Percentiles rank a stretch among this genome's conserved stretches.
Evolutionary conservation across 495 filamentous ascomycete genomes (phyloP).

Genomic region (Penicillium atrosanguineum): DNA sequence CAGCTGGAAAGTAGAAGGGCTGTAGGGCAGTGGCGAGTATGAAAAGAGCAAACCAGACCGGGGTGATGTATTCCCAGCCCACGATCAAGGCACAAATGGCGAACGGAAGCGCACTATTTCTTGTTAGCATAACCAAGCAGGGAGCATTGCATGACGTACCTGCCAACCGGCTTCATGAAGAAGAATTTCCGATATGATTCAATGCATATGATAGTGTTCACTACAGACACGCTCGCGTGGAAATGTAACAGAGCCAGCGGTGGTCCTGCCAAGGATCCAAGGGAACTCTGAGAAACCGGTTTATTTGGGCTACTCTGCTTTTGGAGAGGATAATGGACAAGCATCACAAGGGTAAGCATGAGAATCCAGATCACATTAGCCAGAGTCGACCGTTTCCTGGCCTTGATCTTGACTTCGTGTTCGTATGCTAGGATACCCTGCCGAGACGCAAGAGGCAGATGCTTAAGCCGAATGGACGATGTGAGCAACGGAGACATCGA

Average conservation of each 20-base stretch:
- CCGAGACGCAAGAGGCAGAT: conserved; percentile 4
- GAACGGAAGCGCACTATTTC: conserved; percentile 12
- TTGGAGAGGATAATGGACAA: neutral
- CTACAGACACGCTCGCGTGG: neutral
- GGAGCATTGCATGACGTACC: conserved; percentile 1
- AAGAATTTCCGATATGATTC: conserved; percentile 19
- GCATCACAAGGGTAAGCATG: neutral
- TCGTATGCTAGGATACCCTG: neutral
- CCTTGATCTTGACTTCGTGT: conserved; percentile 4
- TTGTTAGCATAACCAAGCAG: neutral
- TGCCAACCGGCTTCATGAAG: conserved; percentile 3
- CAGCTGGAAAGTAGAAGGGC: conserved; percentile 18
- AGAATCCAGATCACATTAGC: neutral
- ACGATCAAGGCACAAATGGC: conserved; percentile 5
- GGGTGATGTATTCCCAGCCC: conserved; percentile 8
- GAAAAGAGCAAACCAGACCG: conserved; percentile 18
- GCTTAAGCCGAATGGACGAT: neutral
- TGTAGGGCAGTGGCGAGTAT: conserved; percentile 1
- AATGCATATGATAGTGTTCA: conserved; percentile 8
- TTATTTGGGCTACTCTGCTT: neutral
- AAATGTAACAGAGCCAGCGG: neutral
- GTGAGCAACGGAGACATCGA: neutral
- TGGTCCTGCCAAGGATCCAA: neutral
- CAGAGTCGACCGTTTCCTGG: neutral
- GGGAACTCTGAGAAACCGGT: neutral